Base-by-base conservation (phyloP, 2,329 filamentous ascomycete species). In the Colletotrichum godetiae region DNA sequence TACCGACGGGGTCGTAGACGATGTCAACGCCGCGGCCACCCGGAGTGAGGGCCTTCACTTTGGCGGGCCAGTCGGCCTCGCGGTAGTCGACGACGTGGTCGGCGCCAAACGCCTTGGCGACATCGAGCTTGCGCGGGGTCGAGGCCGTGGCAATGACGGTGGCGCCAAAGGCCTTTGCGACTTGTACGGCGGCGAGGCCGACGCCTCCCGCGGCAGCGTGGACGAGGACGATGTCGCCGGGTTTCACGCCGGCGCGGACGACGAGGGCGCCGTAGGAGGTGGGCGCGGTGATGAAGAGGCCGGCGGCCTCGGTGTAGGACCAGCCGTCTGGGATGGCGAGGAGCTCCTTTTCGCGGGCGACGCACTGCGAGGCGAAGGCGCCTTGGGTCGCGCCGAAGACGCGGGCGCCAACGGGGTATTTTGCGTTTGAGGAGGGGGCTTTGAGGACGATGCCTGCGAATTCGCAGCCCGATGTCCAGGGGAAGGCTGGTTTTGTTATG, bases 151-250 rank as follows among this genome's bases (percentile, higher is more conserved):
- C 96, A 74, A 98, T 92, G n/a, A 98, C 96, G 3, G 89, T 97
- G 11, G 96, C 96, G 7, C 96, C 96, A 64, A 93, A 92, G 0
- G 95, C 96, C 84, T 98, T 98, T 33, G 96, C 96, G 74, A 98
- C 86, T 82, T 98, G 96, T 29, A 98, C 95, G 5, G 96, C 96
- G 1, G 95, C 94, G 1, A 98, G 86, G 0, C 96, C 96, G 12
- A 98, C 96, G 19, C 96, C 96, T 2, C 96, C 96, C 0, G 96
- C 96, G 0, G 95, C 96, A 1, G 96, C 96, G 80, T 98, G 96
- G 15, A 98, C 91, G 10, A 98, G 90, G 1, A 98, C 95, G 83
- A 90, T 93, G 78, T 98, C 96, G 0, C 95, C 95, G 52, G 89
- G 84, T 83, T 95, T 92, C 55, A 98, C 87, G 3, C 90, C 88